Evolutionary conservation across 208 protist genomes (phyloP), one percentile per base, ranked within the genome.

Genomic region (Angomonas deanei): DNA sequence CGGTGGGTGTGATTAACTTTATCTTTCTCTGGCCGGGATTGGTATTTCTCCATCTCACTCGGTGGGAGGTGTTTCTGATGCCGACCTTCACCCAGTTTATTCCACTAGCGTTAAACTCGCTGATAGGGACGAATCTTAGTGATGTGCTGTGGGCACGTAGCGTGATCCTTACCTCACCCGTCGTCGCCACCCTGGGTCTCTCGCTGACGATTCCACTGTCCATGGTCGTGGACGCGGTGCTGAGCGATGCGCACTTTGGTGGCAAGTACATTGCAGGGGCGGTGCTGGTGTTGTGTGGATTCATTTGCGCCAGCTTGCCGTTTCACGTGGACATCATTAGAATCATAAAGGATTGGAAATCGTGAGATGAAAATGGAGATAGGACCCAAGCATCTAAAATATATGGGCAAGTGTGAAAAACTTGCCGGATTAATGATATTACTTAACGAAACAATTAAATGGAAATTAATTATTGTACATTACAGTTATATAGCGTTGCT

Each of bases 71-170:
- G 23, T 96, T 96, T 65, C 27, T 68, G 30, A 75, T 72, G 62
- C 93, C 93, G 6, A 74, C 61, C 0, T 31, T 48, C 52, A 31
- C 59, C 13, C 84, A 90, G 59, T 78, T 96, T 31, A 85, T 76
- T 79, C 76, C 80, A n/a, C 61, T 96, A 24, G 33, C 84, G 50
- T 24, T 93, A 24, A 97, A 97, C 61, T 66, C 91, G 8, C 63
- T 94, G 2, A 84, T 96, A 39, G 89, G 91, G 8, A 97, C 91
- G 2, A 94, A 95, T 61, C 77, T 97, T 21, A 94, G 85, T 65
- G 93, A 97, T 61, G 80, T 96, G 27, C 71, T 96, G 52, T 97
- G 91, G 93, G 89, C 91, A 1, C 81, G 80, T 6, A 92, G 85
- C 42, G 93, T 97, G 0, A 67, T 97, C 23, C 65, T 96, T 23